These are phyloP conservation scores for Phanerodontia chrysosporium DNA, from an alignment of 768 basidiomycete species.

Conservation along the genomic window DNA sequence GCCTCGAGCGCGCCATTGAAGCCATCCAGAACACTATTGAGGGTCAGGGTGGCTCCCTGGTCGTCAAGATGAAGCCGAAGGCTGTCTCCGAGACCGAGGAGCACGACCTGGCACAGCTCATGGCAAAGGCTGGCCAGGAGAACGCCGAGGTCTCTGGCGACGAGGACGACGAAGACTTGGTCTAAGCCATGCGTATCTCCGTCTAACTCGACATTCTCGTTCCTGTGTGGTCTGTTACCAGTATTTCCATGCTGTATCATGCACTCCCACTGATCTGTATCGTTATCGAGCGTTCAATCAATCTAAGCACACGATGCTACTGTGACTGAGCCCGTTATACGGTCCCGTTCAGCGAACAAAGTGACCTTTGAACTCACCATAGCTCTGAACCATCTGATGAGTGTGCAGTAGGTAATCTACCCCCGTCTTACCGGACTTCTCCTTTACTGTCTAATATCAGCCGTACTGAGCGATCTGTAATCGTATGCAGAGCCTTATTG, in stretches of 20 bases:
- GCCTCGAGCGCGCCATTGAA: slow-evolving; percentile 91
- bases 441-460: too few relatives aligned
- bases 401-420: too few relatives aligned
- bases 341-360: too few relatives aligned
- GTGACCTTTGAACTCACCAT: too few relatives aligned
- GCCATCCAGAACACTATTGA: slow-evolving; percentile 83
- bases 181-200: background rate
- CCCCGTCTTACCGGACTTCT: too few relatives aligned
- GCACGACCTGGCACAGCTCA: slow-evolving; percentile 92
- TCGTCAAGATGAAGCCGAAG: slow-evolving; percentile 99
- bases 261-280: background rate
- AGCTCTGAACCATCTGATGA: too few relatives aligned
- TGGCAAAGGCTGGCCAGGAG: slow-evolving; percentile 91
- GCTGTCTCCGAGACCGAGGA: slow-evolving; percentile 97
- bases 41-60: slow-evolving; percentile 76
- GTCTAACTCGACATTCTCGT: too few relatives aligned
- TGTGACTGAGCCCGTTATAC: too few relatives aligned
- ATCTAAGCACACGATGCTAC: too few relatives aligned
- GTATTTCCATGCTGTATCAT: slow-evolving; percentile 3
- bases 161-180: slow-evolving; percentile 71
- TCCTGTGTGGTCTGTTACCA: background rate
- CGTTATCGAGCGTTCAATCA: slow-evolving; percentile 15
- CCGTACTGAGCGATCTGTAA: too few relatives aligned
- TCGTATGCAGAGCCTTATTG: too few relatives aligned
- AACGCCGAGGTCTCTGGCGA: slow-evolving; percentile 97